Base-by-base conservation (phyloP, 352 stramenopile genomes). In the Aphanomyces stellatus region DNA sequence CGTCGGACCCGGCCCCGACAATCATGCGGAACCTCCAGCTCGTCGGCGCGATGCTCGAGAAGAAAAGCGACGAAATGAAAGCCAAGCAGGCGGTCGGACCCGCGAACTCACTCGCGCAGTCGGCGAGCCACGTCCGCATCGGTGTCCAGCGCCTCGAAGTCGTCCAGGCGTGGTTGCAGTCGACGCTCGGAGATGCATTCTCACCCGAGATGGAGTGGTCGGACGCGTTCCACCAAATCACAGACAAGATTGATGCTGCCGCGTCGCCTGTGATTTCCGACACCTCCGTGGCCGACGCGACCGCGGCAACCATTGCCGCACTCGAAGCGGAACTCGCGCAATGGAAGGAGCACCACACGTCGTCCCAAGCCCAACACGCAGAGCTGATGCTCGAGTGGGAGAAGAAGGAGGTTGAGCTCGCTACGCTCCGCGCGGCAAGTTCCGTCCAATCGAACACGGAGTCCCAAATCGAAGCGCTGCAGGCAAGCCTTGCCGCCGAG, bases 1-100 rank as follows among this genome's bases (percentile, higher is more conserved):
- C 60, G 33, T 35, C 28, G 41, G n/a, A 67, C 10, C 11, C 28
- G 42, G 22, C 30, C 17, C 51, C 60, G 33, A 67, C 49, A 2
- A 57, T 53, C 15, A 37, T 41, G 25, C 60, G 49, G 1, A 57
- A 67, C 28, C 43, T 67, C 17, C 22, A 57, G 24, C 60, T 57
- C 7, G 60, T 67, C 7, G 60, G 17, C 27, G 25, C 25, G n/a
- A 67, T 67, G 60, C 34, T 67, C 3, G 60, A 67, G 4, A 67
- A 67, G 49, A 67, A 67, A 33, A 67, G 60, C 60, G 43, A 56
- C 25, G 60, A 67, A 24, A 67, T 67, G 60, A 67, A 53, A 24
- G 27, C 13, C 41, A 67, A 67, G 27, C 60, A 67, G 28, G 60
- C 60, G n/a, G 31, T 67, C 17, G 60, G 60, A 22, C 60, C 60